Base-by-base conservation (phyloP, 2,329 filamentous ascomycete genomes). In the Exophiala alcalophila region DNA sequence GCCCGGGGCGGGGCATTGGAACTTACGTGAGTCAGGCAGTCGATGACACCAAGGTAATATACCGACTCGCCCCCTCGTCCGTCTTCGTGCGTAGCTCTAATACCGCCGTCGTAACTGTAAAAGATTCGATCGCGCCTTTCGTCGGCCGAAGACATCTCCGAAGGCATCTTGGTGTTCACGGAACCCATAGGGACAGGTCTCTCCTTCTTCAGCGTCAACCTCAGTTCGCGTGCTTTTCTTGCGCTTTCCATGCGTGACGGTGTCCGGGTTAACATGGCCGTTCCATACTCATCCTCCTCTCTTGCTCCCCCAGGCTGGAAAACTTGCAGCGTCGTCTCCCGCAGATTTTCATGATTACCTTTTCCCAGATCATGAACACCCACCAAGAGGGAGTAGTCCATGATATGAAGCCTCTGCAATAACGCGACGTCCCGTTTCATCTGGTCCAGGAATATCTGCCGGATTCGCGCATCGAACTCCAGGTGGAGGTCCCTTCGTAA, bases 41-140 rank as follows among this genome's bases (percentile, higher is more conserved):
- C 92, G 64, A 98, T 98, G 57, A 98, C 94, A 24, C 92, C 94
- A 5, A 98, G 79, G 62, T 98, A 98, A 66, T 98, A 98, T 28
- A 98, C 89, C 66, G 95, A 88, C 40, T 96, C 87, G 2, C 84
- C 90, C 1, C 86, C 80, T 11, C 72, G 70, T 50, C 94, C 84
- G 65, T 95, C 82, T 64, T 96, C 89, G 60, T 96, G 89, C 1
- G 92, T 97, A 9, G 92, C 91, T 55, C 83, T 77, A 66, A 96
- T 89, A 3, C 92, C 92, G 34, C 92, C 92, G 60, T 97, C 91
- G 55, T 97, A 91, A 45, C 83, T 81, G 62, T 95, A 96, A 65
- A 97, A 98, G 53, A 91, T 81, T 54, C 89, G 84, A 38, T 84
- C 83, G 55, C 77, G 81, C 50, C 84, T 77, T 48, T 83, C 81